A percentile compares a stretch with the other conserved stretches of the same genome.
These are phyloP conservation scores for Beauveria sp. DNA, from an alignment of 2,329 filamentous ascomycete genomes.

Conservation along the genomic window DNA sequence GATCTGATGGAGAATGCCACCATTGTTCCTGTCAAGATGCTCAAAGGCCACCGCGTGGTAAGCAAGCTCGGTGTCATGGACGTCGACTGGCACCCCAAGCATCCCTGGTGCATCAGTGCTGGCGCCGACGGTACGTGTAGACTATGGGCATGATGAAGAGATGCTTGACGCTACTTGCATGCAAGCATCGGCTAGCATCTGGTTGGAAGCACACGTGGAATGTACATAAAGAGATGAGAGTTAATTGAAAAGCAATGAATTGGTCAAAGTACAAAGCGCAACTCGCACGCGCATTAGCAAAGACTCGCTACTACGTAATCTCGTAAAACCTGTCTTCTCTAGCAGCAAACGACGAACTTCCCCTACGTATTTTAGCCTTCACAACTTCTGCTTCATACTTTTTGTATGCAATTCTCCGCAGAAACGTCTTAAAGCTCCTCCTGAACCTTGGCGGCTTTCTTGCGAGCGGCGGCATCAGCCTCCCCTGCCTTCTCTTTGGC, in stretches of 20 bases:
- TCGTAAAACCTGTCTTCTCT: not conserved
- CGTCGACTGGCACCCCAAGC: constrained; percentile 88
- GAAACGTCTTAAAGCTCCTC: constrained; percentile 37
- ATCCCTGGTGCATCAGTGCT: constrained; percentile 91
- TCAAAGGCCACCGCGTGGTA: constrained; percentile 82
- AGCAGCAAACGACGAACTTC: not conserved
- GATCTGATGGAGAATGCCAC: constrained; percentile 95
- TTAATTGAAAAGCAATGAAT: constrained; percentile 2
- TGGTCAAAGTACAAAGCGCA: not conserved
- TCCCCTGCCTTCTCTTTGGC: constrained; percentile 41
- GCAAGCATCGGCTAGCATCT: not conserved
- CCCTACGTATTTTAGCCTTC: not conserved
- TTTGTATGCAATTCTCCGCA: not conserved
- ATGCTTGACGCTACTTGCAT: not conserved
- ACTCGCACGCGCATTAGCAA: not conserved
- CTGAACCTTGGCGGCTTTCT: constrained; percentile 29
- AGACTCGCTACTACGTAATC: constrained; percentile 8
- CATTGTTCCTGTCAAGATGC: constrained; percentile 91
- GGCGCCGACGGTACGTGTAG: constrained; percentile 90
- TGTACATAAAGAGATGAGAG: constrained; percentile 2
- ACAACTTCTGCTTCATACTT: not conserved
- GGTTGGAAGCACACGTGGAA: not conserved
- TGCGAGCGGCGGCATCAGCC: constrained; percentile 21
- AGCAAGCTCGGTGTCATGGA: constrained; percentile 85
- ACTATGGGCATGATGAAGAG: constrained; percentile 63